phyloP scores from a whole-genome alignment of 2,329 filamentous ascomycete species.

The Davidsoniella neocaledoniae region DNA sequence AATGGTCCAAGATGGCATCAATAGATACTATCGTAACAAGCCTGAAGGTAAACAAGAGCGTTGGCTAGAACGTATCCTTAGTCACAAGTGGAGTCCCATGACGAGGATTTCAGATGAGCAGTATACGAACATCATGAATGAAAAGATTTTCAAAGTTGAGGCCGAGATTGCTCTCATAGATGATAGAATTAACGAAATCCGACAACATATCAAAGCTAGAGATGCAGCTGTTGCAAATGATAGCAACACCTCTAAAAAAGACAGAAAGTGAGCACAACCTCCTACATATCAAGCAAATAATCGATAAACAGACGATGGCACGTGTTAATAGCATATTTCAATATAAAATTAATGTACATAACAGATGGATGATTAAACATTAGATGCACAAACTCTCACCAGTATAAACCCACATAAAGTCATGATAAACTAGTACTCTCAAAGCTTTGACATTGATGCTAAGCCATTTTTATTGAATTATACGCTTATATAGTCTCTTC shows the following conservation, averaged over 20 bases:
- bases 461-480: too few species aligned
- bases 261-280: neutral
- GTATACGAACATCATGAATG: slow-evolving; percentile 51
- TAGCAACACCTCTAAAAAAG: too few species aligned
- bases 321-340: too few species aligned
- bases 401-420: too few species aligned
- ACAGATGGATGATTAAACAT: too few species aligned
- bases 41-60: slow-evolving; percentile 16
- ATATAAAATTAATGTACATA: too few species aligned
- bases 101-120: slow-evolving; percentile 54
- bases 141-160: slow-evolving; percentile 55
- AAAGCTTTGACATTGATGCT: too few species aligned
- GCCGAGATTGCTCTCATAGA: slow-evolving; percentile 65
- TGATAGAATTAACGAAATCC: slow-evolving; percentile 44
- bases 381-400: too few species aligned
- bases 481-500: neutral
- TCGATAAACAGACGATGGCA: too few species aligned
- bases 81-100: slow-evolving; percentile 56
- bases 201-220: slow-evolving; percentile 10
- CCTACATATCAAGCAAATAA: too few species aligned
- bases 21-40: slow-evolving; percentile 22
- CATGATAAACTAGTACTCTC: too few species aligned
- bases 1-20: slow-evolving; percentile 23
- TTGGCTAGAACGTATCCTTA: slow-evolving; percentile 22
- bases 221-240: neutral